Evolutionary conservation across 2,329 filamentous ascomycete genomes (phyloP).

Genomic region (Trichothecium roseum): DNA sequence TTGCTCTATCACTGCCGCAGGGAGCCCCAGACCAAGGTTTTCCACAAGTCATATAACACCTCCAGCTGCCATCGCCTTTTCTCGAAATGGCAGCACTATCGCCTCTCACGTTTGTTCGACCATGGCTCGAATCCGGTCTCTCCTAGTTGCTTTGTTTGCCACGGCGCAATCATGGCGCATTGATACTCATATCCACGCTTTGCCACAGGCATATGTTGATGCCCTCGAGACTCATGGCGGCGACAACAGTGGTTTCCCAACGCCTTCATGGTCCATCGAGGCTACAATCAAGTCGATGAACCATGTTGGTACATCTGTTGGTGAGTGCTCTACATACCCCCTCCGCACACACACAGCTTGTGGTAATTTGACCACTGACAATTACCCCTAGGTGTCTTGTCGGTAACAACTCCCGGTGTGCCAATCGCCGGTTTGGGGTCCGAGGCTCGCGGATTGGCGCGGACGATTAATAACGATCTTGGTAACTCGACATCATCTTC

Average conservation of each 20-base stretch:
- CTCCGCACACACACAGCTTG: not conserved
- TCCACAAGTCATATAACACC: too few species aligned
- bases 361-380: not conserved
- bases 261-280: constrained; percentile 7
- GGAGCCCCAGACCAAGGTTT: too few species aligned
- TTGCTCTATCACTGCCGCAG: too few species aligned
- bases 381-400: constrained; percentile 5
- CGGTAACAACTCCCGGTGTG: constrained; percentile 6
- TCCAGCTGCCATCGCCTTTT: too few species aligned
- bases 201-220: constrained; percentile 5
- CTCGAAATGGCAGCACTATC: too few species aligned
- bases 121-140: too few species aligned
- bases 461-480: constrained; percentile 5
- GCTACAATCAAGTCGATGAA: constrained; percentile 4
- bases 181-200: constrained; percentile 3
- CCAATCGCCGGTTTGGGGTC: constrained; percentile 5
- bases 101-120: too few species aligned
- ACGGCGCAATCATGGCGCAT: too few species aligned
- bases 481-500: not conserved
- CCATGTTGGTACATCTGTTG: constrained; percentile 1
- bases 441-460: constrained; percentile 3
- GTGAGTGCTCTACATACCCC: not conserved
- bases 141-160: too few species aligned
- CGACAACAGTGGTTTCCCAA: constrained; percentile 7
- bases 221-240: constrained; percentile 6